Evolutionary conservation across 805 yeast genomes (phyloP).

Genomic region (Debaryomyces tyrocola): DNA sequence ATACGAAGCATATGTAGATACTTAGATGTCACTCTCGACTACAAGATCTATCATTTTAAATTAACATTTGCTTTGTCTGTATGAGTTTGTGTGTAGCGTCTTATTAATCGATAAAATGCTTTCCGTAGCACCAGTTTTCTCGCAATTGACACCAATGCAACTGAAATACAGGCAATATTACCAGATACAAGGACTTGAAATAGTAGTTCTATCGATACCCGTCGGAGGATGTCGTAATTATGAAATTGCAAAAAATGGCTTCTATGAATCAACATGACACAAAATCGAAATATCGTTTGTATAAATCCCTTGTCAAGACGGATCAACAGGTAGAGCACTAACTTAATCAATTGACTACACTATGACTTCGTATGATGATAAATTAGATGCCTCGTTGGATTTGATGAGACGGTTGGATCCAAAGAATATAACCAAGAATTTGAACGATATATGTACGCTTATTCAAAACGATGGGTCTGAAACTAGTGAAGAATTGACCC

Average conservation of each 20-base stretch:
- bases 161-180: too few relatives aligned
- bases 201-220: too few relatives aligned
- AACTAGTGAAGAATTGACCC: slow-evolving; percentile 62
- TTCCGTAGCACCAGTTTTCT: too few relatives aligned
- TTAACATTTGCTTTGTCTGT: too few relatives aligned
- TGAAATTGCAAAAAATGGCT: background rate
- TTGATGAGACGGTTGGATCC: slow-evolving; percentile 45
- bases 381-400: slow-evolving; percentile 40
- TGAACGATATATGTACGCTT: slow-evolving; percentile 36
- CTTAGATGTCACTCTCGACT: too few relatives aligned
- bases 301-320: background rate
- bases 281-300: background rate
- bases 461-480: slow-evolving; percentile 33
- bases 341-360: background rate
- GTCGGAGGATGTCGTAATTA: too few relatives aligned
- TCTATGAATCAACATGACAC: background rate
- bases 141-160: too few relatives aligned
- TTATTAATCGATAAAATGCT: too few relatives aligned
- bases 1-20: too few relatives aligned
- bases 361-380: slow-evolving; percentile 26
- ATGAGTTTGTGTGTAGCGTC: too few relatives aligned
- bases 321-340: background rate
- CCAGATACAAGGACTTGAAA: too few relatives aligned
- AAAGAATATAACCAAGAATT: slow-evolving; percentile 29
- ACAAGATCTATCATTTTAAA: too few relatives aligned